Evolutionary conservation across 805 yeast species (phyloP).

Genomic region (Metschnikowia santaceciliae): DNA sequence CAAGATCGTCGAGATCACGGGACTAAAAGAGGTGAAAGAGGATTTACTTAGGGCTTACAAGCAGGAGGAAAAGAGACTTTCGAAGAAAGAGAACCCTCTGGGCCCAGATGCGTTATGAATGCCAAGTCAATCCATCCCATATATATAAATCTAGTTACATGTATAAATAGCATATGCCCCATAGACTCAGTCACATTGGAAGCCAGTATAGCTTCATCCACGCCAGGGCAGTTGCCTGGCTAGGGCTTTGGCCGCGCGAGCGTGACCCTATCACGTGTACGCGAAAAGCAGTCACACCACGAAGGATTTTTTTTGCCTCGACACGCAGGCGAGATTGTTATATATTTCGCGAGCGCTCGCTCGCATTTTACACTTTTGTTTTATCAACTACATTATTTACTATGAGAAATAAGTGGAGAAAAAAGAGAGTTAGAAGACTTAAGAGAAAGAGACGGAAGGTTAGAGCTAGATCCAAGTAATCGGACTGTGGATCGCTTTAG

Average conservation of each 20-base stretch:
- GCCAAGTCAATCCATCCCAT: not conserved
- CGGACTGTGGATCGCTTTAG: slow-evolving; percentile 37
- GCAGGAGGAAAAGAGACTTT: slow-evolving; percentile 45
- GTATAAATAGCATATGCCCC: not conserved
- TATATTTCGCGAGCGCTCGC: slow-evolving; percentile 23
- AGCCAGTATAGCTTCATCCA: too few species aligned
- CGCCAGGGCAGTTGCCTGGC: not conserved
- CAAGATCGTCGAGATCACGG: slow-evolving; percentile 41
- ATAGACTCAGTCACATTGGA: not conserved
- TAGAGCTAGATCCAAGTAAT: slow-evolving; percentile 99
- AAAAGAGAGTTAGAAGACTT: slow-evolving; percentile 99
- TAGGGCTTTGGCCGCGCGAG: slow-evolving; percentile 1
- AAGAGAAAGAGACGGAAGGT: slow-evolving; percentile 99
- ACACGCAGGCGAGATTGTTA: slow-evolving; percentile 21
- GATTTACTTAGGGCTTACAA: slow-evolving; percentile 48
- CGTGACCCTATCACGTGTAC: slow-evolving; percentile 8
- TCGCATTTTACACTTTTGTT: slow-evolving; percentile 14
- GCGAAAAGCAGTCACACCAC: slow-evolving; percentile 16
- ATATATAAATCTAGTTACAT: not conserved
- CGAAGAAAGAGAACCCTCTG: not conserved
- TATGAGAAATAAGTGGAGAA: slow-evolving; percentile 99
- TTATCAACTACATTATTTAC: slow-evolving; percentile 28
- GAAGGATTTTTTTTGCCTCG: slow-evolving; percentile 16
- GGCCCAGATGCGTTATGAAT: not conserved
- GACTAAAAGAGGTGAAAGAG: slow-evolving; percentile 40